Evolutionary conservation across 2,329 filamentous ascomycete species (phyloP).

Genomic region (Coleophoma crateriformis): DNA sequence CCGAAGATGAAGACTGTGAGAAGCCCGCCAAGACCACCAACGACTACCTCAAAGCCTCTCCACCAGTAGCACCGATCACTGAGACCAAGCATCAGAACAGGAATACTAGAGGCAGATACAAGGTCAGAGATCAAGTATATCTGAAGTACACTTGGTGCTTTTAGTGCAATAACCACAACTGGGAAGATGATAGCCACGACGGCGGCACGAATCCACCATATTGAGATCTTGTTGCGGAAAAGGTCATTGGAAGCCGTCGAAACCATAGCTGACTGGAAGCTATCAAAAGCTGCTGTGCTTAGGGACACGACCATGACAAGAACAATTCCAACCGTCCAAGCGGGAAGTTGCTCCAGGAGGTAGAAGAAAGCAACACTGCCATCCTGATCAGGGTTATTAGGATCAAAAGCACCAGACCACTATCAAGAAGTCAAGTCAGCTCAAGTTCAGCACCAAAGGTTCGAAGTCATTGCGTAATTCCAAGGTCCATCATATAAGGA

Average conservation of each 20-base stretch:
- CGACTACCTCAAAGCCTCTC: constrained; percentile 75
- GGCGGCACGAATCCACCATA: constrained; percentile 64
- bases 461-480: too few relatives aligned
- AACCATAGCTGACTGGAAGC: constrained; percentile 76
- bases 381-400: constrained; percentile 53
- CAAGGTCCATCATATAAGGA: background rate
- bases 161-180: constrained; percentile 67
- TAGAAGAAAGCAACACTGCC: constrained; percentile 72
- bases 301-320: constrained; percentile 76
- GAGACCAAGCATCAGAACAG: constrained; percentile 69
- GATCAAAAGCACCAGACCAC: constrained; percentile 66
- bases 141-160: constrained; percentile 68
- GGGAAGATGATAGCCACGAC: constrained; percentile 73
- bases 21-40: constrained; percentile 72
- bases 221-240: constrained; percentile 74
- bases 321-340: constrained; percentile 77
- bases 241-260: constrained; percentile 80
- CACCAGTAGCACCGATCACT: constrained; percentile 63
- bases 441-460: background rate
- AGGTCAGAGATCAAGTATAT: constrained; percentile 82
- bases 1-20: constrained; percentile 79
- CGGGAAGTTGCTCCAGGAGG: constrained; percentile 64
- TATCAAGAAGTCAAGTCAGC: background rate
- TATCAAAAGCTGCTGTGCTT: constrained; percentile 75
- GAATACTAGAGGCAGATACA: constrained; percentile 70